Base-by-base conservation (phyloP, 2,329 filamentous ascomycete genomes). In the Fusarium coicis region DNA sequence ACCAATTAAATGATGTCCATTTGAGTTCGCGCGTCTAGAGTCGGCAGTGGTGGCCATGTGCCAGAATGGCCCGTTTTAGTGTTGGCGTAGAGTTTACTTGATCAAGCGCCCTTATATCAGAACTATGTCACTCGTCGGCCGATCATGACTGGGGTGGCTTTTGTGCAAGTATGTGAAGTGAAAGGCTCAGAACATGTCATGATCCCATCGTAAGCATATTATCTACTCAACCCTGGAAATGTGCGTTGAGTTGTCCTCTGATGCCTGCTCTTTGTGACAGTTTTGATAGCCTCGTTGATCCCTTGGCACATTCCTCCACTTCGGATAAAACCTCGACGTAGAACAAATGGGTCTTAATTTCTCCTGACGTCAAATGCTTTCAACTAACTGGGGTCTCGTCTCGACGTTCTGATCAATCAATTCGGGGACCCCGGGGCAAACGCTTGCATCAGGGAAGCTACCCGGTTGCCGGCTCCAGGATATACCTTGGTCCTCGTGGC, bases 271-370 rank as follows among this genome's bases (percentile, higher is more conserved):
- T 26, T 21, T 43, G 39, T 19, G 40, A 42, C 32, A 12, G 18
- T 39, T 49, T 42, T 30, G 10, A 70, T 23, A 49, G 42, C 30
- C 55, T 42, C 37, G 28, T 56, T 46, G 32, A 21, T 28, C 40
- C 28, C 71, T 74, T 74, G 63, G 36, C 71, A 53, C 71, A 64
- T 68, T 73, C 58, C 55, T 60, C 42, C 37, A 32, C 42, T 32
- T 30, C 30, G 53, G 43, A 32, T 18, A 46, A 47, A 32, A 40
- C 11, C 49, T 32, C 36, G 28, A n/a, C 36, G 63, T 19, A 15
- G 26, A 37, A 54, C 50, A 18, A 55, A 55, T 42, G 59, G 67
- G 54, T 55, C 60, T 37, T 60, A 70, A 66, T 70, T 39, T 70
- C 47, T 28, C 15, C 39, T 32, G 28, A 46, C 52, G 36, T 28